phyloP scores from a whole-genome alignment of 352 stramenopile genomes.

The Phytophthora megakarya region DNA sequence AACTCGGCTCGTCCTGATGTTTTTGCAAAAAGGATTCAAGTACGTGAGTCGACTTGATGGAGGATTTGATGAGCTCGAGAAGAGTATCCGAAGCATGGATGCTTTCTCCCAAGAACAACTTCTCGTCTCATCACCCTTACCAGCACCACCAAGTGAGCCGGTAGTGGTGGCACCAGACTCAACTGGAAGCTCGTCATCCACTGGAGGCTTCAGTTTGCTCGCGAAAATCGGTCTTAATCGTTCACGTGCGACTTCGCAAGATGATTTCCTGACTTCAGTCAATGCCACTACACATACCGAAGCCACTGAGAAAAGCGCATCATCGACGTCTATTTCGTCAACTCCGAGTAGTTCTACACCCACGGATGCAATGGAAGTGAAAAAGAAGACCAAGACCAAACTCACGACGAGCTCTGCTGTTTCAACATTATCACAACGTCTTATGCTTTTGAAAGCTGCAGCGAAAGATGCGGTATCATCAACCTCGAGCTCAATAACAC shows the following conservation, averaged over 20 bases:
- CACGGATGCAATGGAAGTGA: conserved; percentile 24
- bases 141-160: conserved; percentile 6
- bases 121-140: conserved; percentile 51
- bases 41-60: conserved; percentile 85
- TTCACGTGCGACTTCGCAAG: conserved; percentile 38
- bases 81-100: conserved; percentile 67
- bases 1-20: conserved; percentile 83
- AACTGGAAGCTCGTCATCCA: conserved; percentile 18
- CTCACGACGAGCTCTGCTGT: conserved; percentile 45
- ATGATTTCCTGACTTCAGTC: conserved; percentile 34
- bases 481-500: conserved; percentile 26
- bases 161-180: conserved; percentile 5
- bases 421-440: conserved; percentile 58
- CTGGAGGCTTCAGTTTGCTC: conserved; percentile 48
- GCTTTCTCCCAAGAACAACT: conserved; percentile 73
- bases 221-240: conserved; percentile 56
- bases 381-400: conserved; percentile 28
- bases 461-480: conserved; percentile 68
- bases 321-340: conserved; percentile 7
- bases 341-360: conserved; percentile 10
- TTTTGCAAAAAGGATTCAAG: conserved; percentile 87
- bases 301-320: conserved; percentile 1
- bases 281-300: conserved; percentile 9
- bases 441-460: conserved; percentile 69
- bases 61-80: conserved; percentile 82